These are phyloP conservation scores for Cornus controversa DNA, from an alignment of 148 eudicot genomes.

Conservation along the genomic window DNA sequence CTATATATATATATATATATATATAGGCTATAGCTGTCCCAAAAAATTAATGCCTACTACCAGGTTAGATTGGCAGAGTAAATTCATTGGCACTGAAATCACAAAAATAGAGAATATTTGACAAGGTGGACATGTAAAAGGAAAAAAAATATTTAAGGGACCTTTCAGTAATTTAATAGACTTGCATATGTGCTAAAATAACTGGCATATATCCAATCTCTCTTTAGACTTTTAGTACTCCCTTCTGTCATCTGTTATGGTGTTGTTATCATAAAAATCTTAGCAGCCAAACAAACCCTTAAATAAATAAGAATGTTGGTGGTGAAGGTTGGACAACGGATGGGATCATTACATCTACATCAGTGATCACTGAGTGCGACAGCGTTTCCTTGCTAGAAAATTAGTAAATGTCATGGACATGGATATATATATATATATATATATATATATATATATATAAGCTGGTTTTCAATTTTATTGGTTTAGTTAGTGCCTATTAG, in stretches of 20 bases:
- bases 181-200: too few species aligned
- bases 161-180: not conserved
- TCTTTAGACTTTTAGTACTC: too few species aligned
- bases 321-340: not conserved
- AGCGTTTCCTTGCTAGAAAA: not conserved
- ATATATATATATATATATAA: too few species aligned
- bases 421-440: not conserved
- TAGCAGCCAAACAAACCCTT: not conserved
- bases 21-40: too few species aligned
- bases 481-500: too few species aligned
- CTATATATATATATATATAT: too few species aligned
- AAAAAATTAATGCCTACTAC: not conserved
- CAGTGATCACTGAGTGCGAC: not conserved
- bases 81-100: not conserved
- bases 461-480: too few species aligned
- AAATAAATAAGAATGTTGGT: not conserved
- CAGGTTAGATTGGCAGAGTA: not conserved
- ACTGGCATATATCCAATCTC: too few species aligned
- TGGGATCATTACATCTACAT: not conserved
- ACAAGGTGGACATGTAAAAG: too few species aligned
- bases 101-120: not conserved
- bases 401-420: not conserved
- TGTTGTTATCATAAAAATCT: not conserved
- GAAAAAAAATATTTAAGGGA: not conserved
- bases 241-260: not conserved